A percentile compares a stretch with the other conserved stretches of the same genome.
Evolutionary conservation across 371 early-diverging fungal genomes (phyloP).

Genomic region (Actinomortierella ambigua): DNA sequence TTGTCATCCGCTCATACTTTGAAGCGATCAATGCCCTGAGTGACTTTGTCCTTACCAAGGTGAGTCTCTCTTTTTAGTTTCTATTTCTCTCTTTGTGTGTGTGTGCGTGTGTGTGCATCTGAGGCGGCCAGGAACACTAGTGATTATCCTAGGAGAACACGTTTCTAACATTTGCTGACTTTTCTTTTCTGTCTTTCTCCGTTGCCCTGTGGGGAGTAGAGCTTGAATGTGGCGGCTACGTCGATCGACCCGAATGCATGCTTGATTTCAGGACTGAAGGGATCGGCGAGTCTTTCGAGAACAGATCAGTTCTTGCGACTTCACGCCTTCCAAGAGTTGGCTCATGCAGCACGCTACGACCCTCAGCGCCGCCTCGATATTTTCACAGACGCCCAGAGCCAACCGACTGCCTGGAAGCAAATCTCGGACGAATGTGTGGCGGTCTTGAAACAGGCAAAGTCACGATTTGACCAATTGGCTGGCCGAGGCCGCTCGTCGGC

Average conservation of each 20-base stretch:
- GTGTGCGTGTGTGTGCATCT: too few relatives aligned
- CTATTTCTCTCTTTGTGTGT: too few relatives aligned
- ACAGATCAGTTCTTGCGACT: conserved; percentile 20
- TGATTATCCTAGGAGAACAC: too few relatives aligned
- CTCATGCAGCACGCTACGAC: conserved; percentile 39
- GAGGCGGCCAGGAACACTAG: too few relatives aligned
- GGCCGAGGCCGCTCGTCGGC: conserved; percentile 17
- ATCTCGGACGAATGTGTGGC: conserved; percentile 51
- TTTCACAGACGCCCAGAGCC: conserved; percentile 46
- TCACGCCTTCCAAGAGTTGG: conserved; percentile 57
- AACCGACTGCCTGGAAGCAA: conserved; percentile 52
- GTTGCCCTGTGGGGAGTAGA: conserved; percentile 17
- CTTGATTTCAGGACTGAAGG: conserved; percentile 47
- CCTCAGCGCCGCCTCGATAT: conserved; percentile 45
- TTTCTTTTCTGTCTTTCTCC: too few relatives aligned
- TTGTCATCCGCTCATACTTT: conserved; percentile 30
- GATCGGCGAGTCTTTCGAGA: conserved; percentile 7
- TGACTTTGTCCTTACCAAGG: conserved; percentile 47
- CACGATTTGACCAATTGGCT: conserved; percentile 32
- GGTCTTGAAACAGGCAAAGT: conserved; percentile 40
- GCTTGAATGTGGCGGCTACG: conserved; percentile 22
- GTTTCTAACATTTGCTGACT: too few relatives aligned
- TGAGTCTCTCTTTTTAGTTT: conserved; percentile 1
- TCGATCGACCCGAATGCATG: conserved; percentile 47
- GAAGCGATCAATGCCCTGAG: conserved; percentile 53